Evolutionary conservation across 441 rosid genomes (phyloP).

Genomic region (Bocquillonia castaneifolia): DNA sequence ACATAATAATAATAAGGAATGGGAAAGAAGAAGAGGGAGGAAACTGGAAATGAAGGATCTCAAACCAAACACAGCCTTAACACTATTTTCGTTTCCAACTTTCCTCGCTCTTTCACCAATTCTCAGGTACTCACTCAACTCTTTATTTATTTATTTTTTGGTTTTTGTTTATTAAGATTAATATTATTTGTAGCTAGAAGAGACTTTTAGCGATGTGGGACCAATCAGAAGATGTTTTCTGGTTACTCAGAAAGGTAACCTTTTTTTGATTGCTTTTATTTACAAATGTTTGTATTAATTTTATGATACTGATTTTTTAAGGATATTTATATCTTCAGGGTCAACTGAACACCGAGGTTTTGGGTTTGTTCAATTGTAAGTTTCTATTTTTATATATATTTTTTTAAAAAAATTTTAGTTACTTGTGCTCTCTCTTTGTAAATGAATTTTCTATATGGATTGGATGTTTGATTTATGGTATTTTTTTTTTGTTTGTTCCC

Average conservation of each 20-base stretch:
- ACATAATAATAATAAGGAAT: constrained; percentile 7
- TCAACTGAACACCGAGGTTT: constrained; percentile 84
- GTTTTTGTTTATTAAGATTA: not conserved
- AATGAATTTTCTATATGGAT: not conserved
- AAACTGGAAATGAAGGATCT: constrained; percentile 11
- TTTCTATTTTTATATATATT: not conserved
- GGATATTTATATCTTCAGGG: constrained; percentile 43
- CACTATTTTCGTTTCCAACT: constrained; percentile 73
- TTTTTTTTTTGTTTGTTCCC: constrained; percentile 13
- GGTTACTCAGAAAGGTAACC: constrained; percentile 70
- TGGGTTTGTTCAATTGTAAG: constrained; percentile 87
- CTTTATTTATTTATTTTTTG: not conserved
- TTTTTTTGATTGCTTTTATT: too few species aligned
- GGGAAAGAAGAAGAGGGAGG: constrained; percentile 55
- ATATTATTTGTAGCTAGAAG: constrained; percentile 58
- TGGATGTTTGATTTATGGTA: not conserved
- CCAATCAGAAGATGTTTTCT: constrained; percentile 87
- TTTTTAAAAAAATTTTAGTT: not conserved
- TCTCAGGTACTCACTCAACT: constrained; percentile 53
- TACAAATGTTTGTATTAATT: not conserved
- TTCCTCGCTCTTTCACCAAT: constrained; percentile 78
- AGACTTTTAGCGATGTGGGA: constrained; percentile 79
- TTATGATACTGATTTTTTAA: too few species aligned
- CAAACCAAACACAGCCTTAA: constrained; percentile 48
- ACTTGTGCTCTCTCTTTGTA: not conserved